Base-by-base conservation (phyloP, 2,329 filamentous ascomycete genomes). In the Arthrobotrys sinensis region DNA sequence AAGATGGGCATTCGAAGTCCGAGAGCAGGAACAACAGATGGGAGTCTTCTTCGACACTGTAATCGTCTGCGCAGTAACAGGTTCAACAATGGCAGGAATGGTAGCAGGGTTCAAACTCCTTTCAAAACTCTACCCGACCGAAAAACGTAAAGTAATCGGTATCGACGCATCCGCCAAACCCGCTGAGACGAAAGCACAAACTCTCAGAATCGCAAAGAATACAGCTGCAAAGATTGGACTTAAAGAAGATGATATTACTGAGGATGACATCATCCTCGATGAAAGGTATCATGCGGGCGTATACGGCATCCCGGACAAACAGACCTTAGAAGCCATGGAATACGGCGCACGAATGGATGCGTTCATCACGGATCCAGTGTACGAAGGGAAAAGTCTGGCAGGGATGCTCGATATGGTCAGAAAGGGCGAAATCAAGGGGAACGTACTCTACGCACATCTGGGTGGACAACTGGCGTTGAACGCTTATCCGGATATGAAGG, bases 311-410 rank as follows among this genome's bases (percentile, higher is more conserved):
- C 90, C 91, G 0, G 90, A 91, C 80, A 84, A 89, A 82, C 85
- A 85, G 81, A 93, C 91, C 0, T 87, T 91, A 62, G 89, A 89
- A 36, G 91, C 91, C 0, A 93, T 93, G 82, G 88, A 88, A 83
- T 90, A 91, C 82, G 90, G 89, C 4, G 91, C 91, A 0, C 83
- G 85, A 75, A 92, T 89, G 0, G 91, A 93, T 85, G 91, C 88
- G 0, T 90, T 93, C 81, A 91, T 93, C 79, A 93, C 91, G 0
- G 91, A 93, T 82, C 91, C 91, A 0, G 91, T 93, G 0, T 93
- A 93, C 81, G 91, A 92, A 84, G 91, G 91, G 0, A 93, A 93
- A 87, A 91, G 89, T 80, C 84, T 93, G 83, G 90, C 90, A 3
- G 91, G 91, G 0, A 87, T 93, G 90, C 88, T 92, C 80, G 90